Evolutionary conservation across 371 early-diverging fungal species (phyloP).

Genomic region (Apophysomyces ossiformis): DNA sequence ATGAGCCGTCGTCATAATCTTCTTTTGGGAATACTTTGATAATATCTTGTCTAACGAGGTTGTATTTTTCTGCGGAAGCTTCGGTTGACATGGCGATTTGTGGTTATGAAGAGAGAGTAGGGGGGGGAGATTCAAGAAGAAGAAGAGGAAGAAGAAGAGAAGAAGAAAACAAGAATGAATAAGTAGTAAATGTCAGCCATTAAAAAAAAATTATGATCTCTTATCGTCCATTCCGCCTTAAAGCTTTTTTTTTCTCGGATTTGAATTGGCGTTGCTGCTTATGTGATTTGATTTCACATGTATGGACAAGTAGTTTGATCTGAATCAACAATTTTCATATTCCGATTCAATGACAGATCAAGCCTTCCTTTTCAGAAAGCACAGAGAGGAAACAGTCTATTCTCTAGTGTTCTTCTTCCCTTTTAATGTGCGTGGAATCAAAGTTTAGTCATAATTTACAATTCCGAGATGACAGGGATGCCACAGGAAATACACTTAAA

Average conservation of each 20-base stretch:
- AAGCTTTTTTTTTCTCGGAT: too few relatives aligned
- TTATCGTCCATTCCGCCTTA: not conserved
- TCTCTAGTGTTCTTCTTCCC: not conserved
- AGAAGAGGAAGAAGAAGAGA: conserved; percentile 21
- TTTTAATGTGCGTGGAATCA: not conserved
- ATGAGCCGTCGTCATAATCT: conserved; percentile 84
- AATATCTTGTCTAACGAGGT: conserved; percentile 61
- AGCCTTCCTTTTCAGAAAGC: too few relatives aligned
- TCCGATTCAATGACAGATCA: not conserved
- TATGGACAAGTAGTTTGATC: conserved; percentile 1
- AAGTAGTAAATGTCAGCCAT: not conserved
- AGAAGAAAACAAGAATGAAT: conserved; percentile 8
- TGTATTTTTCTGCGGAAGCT: conserved; percentile 51
- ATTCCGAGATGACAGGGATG: not conserved
- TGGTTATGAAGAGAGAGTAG: not conserved
- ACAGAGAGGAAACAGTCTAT: too few relatives aligned
- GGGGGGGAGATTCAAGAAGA: conserved; percentile 19
- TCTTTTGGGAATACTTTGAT: conserved; percentile 60
- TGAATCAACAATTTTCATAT: conserved; percentile 1
- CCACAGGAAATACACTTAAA: not conserved
- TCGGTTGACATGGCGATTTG: conserved; percentile 44
- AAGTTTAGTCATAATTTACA: not conserved
- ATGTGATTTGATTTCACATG: conserved; percentile 28
- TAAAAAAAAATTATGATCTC: conserved; percentile 14
- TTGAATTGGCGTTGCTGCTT: conserved; percentile 17